phyloP scores from a whole-genome alignment of 1,284 basidiomycete genomes.

The Rhodotorula sp. region DNA sequence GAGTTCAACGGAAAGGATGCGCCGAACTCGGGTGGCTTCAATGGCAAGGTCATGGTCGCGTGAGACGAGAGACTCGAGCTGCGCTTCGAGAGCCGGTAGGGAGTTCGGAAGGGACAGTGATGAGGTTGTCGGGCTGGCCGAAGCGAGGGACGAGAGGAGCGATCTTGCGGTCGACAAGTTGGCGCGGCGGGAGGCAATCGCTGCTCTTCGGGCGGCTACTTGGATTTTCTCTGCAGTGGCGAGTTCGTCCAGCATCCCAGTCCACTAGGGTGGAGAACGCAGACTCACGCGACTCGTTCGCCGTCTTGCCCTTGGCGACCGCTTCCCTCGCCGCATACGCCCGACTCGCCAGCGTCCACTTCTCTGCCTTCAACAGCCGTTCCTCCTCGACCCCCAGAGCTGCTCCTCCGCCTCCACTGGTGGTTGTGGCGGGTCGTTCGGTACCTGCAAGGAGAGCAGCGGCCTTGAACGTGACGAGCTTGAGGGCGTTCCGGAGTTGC shows the following conservation, averaged over 20 bases:
- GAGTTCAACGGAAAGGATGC: slow-evolving; percentile 25
- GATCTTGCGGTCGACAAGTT: slow-evolving; percentile 28
- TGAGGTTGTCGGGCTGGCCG: background rate
- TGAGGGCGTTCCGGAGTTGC: slow-evolving; percentile 25
- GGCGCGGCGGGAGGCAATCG: slow-evolving; percentile 4
- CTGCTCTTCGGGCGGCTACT: background rate
- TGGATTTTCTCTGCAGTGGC: background rate
- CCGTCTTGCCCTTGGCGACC: background rate
- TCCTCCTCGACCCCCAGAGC: slow-evolving; percentile 24
- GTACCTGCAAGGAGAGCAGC: slow-evolving; percentile 14
- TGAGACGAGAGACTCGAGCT: background rate
- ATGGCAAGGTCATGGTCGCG: background rate
- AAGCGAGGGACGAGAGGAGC: slow-evolving; percentile 11
- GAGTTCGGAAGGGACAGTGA: slow-evolving; percentile 10
- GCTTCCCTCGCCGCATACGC: slow-evolving; percentile 17
- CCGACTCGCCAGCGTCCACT: slow-evolving; percentile 26
- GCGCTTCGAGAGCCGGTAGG: background rate
- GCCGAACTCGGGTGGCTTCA: background rate
- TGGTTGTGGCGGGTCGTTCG: background rate
- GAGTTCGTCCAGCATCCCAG: background rate
- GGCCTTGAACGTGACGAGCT: slow-evolving; percentile 18
- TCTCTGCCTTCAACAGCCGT: slow-evolving; percentile 27
- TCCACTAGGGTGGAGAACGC: background rate
- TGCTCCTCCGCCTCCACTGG: background rate
- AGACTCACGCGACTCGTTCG: slow-evolving; percentile 5